Base-by-base conservation (phyloP, 2,329 filamentous ascomycete genomes). In the Trichophyton schoenleinii region DNA sequence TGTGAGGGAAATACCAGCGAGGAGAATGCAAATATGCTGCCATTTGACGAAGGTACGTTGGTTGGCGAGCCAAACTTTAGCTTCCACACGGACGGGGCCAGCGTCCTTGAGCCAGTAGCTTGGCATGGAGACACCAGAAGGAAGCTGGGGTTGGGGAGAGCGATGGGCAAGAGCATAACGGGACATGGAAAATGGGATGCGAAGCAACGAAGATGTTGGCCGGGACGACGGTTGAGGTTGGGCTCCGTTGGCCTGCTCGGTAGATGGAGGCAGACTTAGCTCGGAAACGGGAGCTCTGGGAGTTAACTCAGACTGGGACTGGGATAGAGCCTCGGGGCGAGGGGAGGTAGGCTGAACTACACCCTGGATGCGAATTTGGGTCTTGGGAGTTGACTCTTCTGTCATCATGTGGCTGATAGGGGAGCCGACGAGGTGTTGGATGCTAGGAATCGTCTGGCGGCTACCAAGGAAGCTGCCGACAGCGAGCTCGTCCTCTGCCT, bases 11-110 rank as follows among this genome's bases (percentile, higher is more conserved):
- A 99, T 77, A 22, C 87, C 86, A 42, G 91, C 91, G 25, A 99
- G 84, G 13, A 99, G 80, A 57, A 99, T 84, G 64, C 85, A 87
- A 69, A 99, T 91, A 73, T 97, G 91, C 78, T 97, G 89, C 94
- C 94, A 99, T 75, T 96, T 97, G 74, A 99, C 87, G 72, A 96
- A 99, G 0, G 94, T 99, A 64, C 94, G 87, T 77, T 99, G 92
- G 74, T 99, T 99, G 60, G 94, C 94, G 62, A 99, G 86, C 92
- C 94, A 99, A 34, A 99, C 92, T 76, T 99, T 99, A 64, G 90
- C 91, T 77, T 99, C 94, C 62, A 99, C 90, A 71, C 91, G 88
- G 66, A 97, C 82, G 41, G 91, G 88, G 2, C 94, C 92, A 38
- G 87, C 83, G 74, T 99, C 95, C 78, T 99, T 99, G 79, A 99